A percentile compares a stretch with the other conserved stretches of the same genome.
Conservation (phyloP, 2,329 filamentous ascomycete genomes). For the Pyricularia pennisetigena region DNA sequence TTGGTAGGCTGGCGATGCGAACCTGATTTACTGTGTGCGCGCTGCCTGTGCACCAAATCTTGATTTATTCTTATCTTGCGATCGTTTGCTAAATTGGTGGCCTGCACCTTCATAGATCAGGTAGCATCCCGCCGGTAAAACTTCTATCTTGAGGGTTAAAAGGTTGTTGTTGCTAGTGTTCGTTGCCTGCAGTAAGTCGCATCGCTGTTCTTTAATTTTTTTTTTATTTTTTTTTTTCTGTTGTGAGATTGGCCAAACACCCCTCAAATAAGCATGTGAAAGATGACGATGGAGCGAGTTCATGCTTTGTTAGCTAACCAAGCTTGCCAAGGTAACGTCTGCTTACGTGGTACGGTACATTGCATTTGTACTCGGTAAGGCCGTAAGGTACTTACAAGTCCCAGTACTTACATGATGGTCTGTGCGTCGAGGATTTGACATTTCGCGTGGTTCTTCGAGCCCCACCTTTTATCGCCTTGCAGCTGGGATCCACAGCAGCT, state of each 20-base stretch:
- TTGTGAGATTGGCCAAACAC: background rate
- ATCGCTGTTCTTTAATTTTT: background rate
- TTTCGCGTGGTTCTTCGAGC: background rate
- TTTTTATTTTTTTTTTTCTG: background rate
- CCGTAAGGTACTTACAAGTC: too few species aligned
- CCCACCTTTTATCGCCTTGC: background rate
- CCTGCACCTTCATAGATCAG: background rate
- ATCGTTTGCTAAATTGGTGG: background rate
- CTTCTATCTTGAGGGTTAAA: background rate
- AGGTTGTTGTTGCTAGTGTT: background rate
- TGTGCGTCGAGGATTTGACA: background rate
- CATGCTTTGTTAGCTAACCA: background rate
- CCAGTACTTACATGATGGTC: background rate
- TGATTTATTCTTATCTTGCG: background rate
- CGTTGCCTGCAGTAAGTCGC: background rate
- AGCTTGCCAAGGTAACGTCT: too few species aligned
- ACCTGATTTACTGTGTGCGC: background rate
- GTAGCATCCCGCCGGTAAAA: background rate
- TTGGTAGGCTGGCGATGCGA: background rate
- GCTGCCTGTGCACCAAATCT: background rate
- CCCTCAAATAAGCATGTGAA: background rate
- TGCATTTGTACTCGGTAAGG: background rate
- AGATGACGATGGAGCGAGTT: background rate
- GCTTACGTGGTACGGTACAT: background rate
- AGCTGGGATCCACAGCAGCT: background rate